phyloP scores from a whole-genome alignment of 2,329 filamentous ascomycete species.

The Colletotrichum spaethianum region DNA sequence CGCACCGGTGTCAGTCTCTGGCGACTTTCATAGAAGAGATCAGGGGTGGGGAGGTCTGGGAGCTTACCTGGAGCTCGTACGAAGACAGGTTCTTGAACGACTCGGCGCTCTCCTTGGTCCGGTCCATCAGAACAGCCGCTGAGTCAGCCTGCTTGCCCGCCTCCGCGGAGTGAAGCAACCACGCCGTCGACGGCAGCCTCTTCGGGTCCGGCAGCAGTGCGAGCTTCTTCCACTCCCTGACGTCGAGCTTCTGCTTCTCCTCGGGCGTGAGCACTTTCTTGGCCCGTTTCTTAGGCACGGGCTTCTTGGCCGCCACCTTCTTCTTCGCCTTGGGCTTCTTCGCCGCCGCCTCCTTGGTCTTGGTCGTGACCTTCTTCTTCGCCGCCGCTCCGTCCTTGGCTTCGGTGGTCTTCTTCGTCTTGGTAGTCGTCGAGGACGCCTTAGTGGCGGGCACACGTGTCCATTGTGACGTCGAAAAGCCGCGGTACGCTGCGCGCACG shows the following conservation, averaged over 20 bases:
- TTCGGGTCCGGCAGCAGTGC: constrained; percentile 59
- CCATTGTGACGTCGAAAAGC: constrained; percentile 51
- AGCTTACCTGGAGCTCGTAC: constrained; percentile 61
- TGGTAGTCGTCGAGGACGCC: constrained; percentile 45
- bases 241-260: constrained; percentile 52
- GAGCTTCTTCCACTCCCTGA: constrained; percentile 55
- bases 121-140: constrained; percentile 36
- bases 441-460: constrained; percentile 45
- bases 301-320: constrained; percentile 45
- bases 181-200: constrained; percentile 50
- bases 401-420: constrained; percentile 45
- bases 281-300: constrained; percentile 51
- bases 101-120: constrained; percentile 43
- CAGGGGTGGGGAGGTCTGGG: background rate
- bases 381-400: constrained; percentile 48
- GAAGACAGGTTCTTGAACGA: constrained; percentile 58
- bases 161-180: constrained; percentile 52
- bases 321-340: constrained; percentile 42
- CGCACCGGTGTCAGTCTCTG: background rate
- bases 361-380: constrained; percentile 43
- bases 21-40: background rate
- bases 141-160: constrained; percentile 21
- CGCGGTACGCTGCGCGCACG: constrained; percentile 44
- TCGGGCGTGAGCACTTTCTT: constrained; percentile 57
- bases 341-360: constrained; percentile 43